These are phyloP conservation scores for Penicillium italicum DNA, from an alignment of 2,329 filamentous ascomycete genomes.

Conservation along the genomic window DNA sequence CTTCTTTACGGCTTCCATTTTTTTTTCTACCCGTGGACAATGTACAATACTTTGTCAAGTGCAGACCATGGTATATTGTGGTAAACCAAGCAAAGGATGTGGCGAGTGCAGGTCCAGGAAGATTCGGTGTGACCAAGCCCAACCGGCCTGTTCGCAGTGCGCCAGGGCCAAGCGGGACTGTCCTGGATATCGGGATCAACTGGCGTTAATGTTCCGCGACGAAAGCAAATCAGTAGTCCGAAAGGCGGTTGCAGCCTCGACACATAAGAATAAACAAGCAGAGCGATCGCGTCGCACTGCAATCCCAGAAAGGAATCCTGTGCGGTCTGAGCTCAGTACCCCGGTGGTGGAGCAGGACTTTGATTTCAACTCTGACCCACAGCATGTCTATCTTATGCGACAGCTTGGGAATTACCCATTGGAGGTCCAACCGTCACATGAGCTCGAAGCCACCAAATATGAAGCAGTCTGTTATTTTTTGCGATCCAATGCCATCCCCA, in stretches of 20 bases:
- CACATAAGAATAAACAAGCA: conserved; percentile 10
- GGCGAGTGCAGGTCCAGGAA: conserved; percentile 43
- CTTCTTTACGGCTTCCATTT: background rate
- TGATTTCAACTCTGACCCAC: conserved; percentile 22
- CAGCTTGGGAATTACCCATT: conserved; percentile 16
- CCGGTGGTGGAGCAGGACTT: conserved; percentile 13
- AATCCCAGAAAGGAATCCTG: conserved; percentile 25
- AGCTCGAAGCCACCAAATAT: conserved; percentile 23
- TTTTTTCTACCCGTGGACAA: background rate
- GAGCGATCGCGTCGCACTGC: conserved; percentile 22
- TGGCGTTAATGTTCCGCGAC: conserved; percentile 64
- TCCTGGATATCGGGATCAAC: conserved; percentile 61
- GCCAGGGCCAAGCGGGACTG: conserved; percentile 58
- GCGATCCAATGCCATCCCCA: conserved; percentile 33
- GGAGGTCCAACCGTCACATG: conserved; percentile 25
- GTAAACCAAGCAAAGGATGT: conserved; percentile 46
- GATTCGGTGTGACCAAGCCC: conserved; percentile 57
- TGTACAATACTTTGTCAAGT: background rate
- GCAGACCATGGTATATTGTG: conserved; percentile 41
- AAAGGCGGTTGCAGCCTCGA: conserved; percentile 47
- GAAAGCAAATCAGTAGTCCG: conserved; percentile 61
- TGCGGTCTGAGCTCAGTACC: conserved; percentile 3
- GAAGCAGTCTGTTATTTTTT: conserved; percentile 39
- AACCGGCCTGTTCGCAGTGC: conserved; percentile 62
- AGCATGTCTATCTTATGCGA: conserved; percentile 13